phyloP scores from a whole-genome alignment of 2,329 filamentous ascomycete genomes.

The Dactylellina parvicollis region DNA sequence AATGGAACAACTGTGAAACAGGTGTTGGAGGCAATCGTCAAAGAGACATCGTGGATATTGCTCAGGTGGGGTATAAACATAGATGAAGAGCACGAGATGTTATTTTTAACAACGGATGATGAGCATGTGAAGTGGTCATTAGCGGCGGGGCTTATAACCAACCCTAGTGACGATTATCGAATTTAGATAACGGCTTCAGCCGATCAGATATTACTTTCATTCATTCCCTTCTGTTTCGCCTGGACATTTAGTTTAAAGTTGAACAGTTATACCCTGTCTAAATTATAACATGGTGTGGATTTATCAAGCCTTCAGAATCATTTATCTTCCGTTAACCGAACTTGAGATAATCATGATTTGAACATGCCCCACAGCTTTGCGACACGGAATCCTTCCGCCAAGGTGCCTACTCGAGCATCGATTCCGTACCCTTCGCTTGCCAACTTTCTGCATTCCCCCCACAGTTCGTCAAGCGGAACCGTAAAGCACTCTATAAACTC shows the following conservation, averaged over 20 bases:
- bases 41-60: slow-evolving; percentile 9
- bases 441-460: slow-evolving; percentile 63
- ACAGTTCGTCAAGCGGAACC: slow-evolving; percentile 64
- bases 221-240: too few relatives aligned
- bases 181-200: too few relatives aligned
- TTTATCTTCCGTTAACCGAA: too few relatives aligned
- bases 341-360: slow-evolving; percentile 44
- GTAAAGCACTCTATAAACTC: slow-evolving; percentile 68
- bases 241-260: too few relatives aligned
- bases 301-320: too few relatives aligned
- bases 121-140: neutral
- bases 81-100: neutral
- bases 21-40: slow-evolving; percentile 1
- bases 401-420: slow-evolving; percentile 61
- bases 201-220: too few relatives aligned
- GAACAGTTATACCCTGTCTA: too few relatives aligned
- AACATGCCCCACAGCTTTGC: slow-evolving; percentile 60
- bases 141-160: neutral
- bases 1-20: slow-evolving; percentile 9
- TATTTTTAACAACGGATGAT: neutral
- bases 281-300: too few relatives aligned
- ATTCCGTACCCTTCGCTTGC: slow-evolving; percentile 62
- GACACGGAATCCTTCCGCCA: slow-evolving; percentile 62
- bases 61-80: neutral
- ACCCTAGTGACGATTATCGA: neutral